These are phyloP conservation scores for Chiua virens DNA, from an alignment of 768 basidiomycete genomes.

Conservation along the genomic window DNA sequence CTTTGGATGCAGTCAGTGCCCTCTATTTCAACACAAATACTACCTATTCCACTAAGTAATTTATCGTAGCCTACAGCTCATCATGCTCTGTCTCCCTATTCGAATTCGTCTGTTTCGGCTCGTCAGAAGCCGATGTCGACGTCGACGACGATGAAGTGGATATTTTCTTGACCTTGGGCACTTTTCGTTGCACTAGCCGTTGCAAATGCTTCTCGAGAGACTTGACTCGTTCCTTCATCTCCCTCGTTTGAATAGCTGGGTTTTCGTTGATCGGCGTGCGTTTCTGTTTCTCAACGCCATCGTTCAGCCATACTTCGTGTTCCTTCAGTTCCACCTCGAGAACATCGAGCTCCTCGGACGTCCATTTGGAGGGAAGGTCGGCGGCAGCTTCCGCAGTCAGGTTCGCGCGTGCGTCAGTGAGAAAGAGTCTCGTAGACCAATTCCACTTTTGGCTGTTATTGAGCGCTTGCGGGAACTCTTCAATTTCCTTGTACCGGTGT, in stretches of 20 bases:
- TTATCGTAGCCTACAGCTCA: conserved; percentile 25
- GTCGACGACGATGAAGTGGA: conserved; percentile 24
- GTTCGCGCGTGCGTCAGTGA: conserved; percentile 75
- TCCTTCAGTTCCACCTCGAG: conserved; percentile 78
- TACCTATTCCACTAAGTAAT: conserved; percentile 14
- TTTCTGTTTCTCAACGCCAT: conserved; percentile 82
- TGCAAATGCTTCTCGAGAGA: conserved; percentile 73
- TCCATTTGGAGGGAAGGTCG: conserved; percentile 76
- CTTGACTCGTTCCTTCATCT: conserved; percentile 84
- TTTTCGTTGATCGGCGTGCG: conserved; percentile 69
- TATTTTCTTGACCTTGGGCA: conserved; percentile 58
- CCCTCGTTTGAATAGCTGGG: conserved; percentile 81
- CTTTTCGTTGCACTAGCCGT: conserved; percentile 66
- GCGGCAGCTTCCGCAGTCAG: conserved; percentile 62
- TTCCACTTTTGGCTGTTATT: conserved; percentile 86
- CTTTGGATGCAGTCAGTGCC: no score
- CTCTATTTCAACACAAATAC: not conserved
- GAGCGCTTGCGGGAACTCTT: conserved; percentile 79
- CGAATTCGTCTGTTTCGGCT: conserved; percentile 12
- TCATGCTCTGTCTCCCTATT: conserved; percentile 28
- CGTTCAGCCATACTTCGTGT: conserved; percentile 82
- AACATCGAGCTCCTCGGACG: conserved; percentile 76
- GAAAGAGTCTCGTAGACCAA: conserved; percentile 86
- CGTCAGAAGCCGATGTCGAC: conserved; percentile 6
- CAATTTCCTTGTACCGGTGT: conserved; percentile 86